These are phyloP conservation scores for Macrolepiota albuminosa DNA, from an alignment of 768 basidiomycete species.

Conservation along the genomic window DNA sequence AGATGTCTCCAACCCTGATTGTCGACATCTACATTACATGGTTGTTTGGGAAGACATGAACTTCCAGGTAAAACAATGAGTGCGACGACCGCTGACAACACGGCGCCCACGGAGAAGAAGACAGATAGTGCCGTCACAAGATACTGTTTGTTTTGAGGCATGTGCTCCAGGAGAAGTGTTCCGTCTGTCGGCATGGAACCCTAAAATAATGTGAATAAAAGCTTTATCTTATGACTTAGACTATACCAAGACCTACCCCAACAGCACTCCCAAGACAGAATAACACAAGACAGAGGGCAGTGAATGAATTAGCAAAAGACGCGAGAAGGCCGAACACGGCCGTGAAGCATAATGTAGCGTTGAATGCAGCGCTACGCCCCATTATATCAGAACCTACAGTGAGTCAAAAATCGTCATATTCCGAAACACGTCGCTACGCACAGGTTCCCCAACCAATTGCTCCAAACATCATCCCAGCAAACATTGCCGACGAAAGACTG, in stretches of 20 bases:
- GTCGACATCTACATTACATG: slow-evolving; percentile 61
- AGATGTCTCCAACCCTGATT: slow-evolving; percentile 92
- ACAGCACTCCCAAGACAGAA: slow-evolving; percentile 93
- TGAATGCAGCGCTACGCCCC: slow-evolving; percentile 89
- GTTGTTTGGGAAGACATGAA: slow-evolving; percentile 50
- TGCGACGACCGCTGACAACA: slow-evolving; percentile 77
- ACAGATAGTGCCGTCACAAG: slow-evolving; percentile 87
- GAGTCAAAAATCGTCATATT: neutral
- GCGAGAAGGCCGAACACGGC: slow-evolving; percentile 82
- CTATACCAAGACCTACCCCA: slow-evolving; percentile 56
- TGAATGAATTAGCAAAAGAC: slow-evolving; percentile 68
- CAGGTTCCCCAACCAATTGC: slow-evolving; percentile 91
- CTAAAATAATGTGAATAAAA: slow-evolving; percentile 29
- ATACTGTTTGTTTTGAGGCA: slow-evolving; percentile 89
- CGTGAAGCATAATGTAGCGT: slow-evolving; percentile 87
- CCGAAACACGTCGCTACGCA: slow-evolving; percentile 25
- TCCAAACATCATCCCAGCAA: slow-evolving; percentile 97
- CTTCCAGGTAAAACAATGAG: slow-evolving; percentile 73
- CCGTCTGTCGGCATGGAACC: slow-evolving; percentile 97
- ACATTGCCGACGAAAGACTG: slow-evolving; percentile 80
- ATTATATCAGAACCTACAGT: slow-evolving; percentile 72
- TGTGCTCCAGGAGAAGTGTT: slow-evolving; percentile 86
- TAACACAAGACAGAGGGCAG: slow-evolving; percentile 63
- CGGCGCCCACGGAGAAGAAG: slow-evolving; percentile 95
- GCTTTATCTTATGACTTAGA: neutral